Base-by-base conservation (phyloP, 75 land plant species). In the Cunninghamia lanceolata region DNA sequence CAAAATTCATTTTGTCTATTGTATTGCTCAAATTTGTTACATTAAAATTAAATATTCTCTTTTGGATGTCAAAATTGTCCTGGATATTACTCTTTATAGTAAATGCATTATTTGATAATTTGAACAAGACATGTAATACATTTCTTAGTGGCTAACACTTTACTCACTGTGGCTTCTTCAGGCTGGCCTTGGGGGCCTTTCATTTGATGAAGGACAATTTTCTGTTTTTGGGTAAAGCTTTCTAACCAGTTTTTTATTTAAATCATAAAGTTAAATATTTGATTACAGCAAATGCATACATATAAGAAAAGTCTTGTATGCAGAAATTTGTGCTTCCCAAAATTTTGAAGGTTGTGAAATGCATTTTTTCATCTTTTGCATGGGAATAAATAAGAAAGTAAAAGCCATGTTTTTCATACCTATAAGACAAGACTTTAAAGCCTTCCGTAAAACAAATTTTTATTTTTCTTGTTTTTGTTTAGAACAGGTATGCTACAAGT, bases 161-260 rank as follows among this genome's bases (percentile, higher is more conserved):
- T 42, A 56, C 50, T 32, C 38, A 71, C n/a, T 80, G 30, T 28
- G 32, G 32, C 50, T 80, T 84, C 35, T 85, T 34, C 92, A 96
- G 98, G 90, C 99, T 85, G 99, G 99, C 38, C 80, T 97, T 52
- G 99, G 99, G 75, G 99, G 99, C 14, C 73, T 97, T 17, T 96
- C 99, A 25, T 97, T 97, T 88, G 99, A 97, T 83, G 99, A 97
- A 87, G 99, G 99, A 15, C 99, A 97, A 85, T 97, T 97, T 89
- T 94, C 99, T 79, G 99, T 97, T 45, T 94, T 97, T 84, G 99
- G 99, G 98, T 96, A 92, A 87, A 81, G 77, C 52, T 45, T 56
- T 85, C 34, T 75, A 36, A 36, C 82, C 85, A 43, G 35, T 87
- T 21, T 66, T 63, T 63, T 9, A 13, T 56, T 85, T 42, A 32